These are phyloP conservation scores for Fusarium sp. DNA, from an alignment of 2,329 filamentous ascomycete species.

Conservation along the genomic window DNA sequence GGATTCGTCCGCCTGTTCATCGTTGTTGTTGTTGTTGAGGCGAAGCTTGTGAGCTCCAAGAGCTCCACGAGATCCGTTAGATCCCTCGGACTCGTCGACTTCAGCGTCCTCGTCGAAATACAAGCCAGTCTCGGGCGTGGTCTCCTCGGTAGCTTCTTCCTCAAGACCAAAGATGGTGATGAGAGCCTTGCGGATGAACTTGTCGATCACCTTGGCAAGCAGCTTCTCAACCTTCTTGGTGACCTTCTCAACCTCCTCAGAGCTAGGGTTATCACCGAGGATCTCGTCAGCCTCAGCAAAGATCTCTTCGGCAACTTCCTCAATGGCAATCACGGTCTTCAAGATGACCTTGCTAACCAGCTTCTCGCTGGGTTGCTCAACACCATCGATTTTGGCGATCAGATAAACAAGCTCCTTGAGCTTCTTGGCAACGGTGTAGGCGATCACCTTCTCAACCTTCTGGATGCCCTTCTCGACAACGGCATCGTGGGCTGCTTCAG, in stretches of 20 bases:
- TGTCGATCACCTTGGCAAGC: constrained; percentile 18
- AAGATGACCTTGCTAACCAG: constrained; percentile 1
- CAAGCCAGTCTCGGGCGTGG: background rate
- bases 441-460: constrained; percentile 17
- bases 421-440: constrained; percentile 9
- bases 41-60: too few relatives aligned
- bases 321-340: background rate
- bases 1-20: background rate
- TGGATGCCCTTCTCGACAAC: background rate
- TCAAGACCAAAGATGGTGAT: constrained; percentile 11
- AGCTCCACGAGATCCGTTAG: too few relatives aligned
- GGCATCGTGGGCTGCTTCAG: background rate
- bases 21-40: background rate
- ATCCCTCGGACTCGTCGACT: background rate
- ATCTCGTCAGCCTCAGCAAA: constrained; percentile 7
- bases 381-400: constrained; percentile 8
- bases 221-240: constrained; percentile 11
- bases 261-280: constrained; percentile 8
- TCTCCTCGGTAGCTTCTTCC: background rate
- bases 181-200: constrained; percentile 18
- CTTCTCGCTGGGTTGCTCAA: constrained; percentile 3
- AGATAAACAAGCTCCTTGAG: constrained; percentile 5
- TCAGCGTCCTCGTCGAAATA: background rate
- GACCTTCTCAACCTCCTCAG: background rate
- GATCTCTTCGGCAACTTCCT: constrained; percentile 8